phyloP scores from a whole-genome alignment of 306 rosid genomes.

The Gillenia trifoliata region DNA sequence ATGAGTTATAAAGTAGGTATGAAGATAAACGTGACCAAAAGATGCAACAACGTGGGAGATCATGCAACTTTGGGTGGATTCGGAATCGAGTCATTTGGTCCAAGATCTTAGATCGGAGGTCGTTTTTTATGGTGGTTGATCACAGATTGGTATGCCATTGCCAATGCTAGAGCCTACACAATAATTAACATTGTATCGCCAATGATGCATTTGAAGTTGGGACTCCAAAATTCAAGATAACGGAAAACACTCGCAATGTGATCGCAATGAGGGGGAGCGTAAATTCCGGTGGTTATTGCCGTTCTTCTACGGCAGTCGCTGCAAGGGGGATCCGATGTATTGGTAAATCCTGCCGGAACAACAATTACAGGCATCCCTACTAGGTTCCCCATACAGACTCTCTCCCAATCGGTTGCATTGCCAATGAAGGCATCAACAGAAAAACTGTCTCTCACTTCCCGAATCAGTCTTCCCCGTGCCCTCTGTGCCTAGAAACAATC shows the following conservation, averaged over 20 bases:
- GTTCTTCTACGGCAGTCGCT: slow-evolving; percentile 35
- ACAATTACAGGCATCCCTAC: slow-evolving; percentile 66
- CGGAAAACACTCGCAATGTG: slow-evolving; percentile 36
- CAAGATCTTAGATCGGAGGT: slow-evolving; percentile 57
- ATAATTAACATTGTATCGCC: too few species aligned
- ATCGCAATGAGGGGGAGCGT: slow-evolving; percentile 54
- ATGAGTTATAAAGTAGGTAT: not conserved
- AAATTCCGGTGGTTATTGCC: slow-evolving; percentile 49
- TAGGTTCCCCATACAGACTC: slow-evolving; percentile 70
- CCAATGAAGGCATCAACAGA: slow-evolving; percentile 65
- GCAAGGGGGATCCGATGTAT: slow-evolving; percentile 42
- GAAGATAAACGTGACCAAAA: not conserved
- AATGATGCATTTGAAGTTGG: not conserved
- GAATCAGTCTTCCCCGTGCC: slow-evolving; percentile 56
- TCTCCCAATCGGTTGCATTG: slow-evolving; percentile 78
- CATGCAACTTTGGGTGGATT: slow-evolving; percentile 19
- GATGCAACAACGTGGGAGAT: slow-evolving; percentile 31
- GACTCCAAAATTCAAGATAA: too few species aligned
- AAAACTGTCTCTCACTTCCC: slow-evolving; percentile 52
- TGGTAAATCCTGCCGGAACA: slow-evolving; percentile 54
- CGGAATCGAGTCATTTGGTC: slow-evolving; percentile 40
- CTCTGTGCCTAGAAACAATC: slow-evolving; percentile 52
- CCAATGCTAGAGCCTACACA: slow-evolving; percentile 57
- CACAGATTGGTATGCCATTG: slow-evolving; percentile 64
- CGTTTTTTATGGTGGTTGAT: slow-evolving; percentile 64